Evolutionary conservation across 2,329 filamentous ascomycete species (phyloP).

Genomic region (Trichophyton mentagrophytes): DNA sequence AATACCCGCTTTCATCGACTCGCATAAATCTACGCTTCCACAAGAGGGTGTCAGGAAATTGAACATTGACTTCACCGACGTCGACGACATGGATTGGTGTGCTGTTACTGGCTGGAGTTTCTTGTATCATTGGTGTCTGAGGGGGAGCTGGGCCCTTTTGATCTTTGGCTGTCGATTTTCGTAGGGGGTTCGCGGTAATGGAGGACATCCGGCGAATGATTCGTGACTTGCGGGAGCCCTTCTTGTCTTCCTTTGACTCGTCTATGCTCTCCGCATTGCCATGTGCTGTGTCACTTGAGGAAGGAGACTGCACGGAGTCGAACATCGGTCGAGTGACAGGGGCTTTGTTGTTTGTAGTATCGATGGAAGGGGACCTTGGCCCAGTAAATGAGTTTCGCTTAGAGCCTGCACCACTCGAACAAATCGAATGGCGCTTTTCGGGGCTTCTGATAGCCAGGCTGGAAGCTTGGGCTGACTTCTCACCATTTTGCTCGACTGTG

Average conservation of each 20-base stretch:
- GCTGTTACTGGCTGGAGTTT: conserved; percentile 14
- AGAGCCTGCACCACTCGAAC: conserved; percentile 27
- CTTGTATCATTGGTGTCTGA: conserved; percentile 18
- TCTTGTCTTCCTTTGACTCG: conserved; percentile 38
- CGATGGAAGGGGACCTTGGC: conserved; percentile 23
- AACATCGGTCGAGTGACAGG: conserved; percentile 28
- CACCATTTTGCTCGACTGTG: conserved; percentile 52
- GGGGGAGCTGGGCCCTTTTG: conserved; percentile 23
- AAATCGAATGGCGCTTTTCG: conserved; percentile 28
- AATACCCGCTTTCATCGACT: conserved; percentile 68
- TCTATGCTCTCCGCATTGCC: conserved; percentile 21
- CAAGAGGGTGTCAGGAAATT: conserved; percentile 88
- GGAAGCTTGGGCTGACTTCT: conserved; percentile 16
- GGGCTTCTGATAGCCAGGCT: conserved; percentile 19
- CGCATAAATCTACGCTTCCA: conserved; percentile 91
- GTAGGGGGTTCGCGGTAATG: conserved; percentile 40
- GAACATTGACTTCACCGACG: conserved; percentile 85
- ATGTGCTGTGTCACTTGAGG: conserved; percentile 24
- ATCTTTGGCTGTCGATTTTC: conserved; percentile 28
- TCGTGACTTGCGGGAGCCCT: conserved; percentile 45
- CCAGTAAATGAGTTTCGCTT: conserved; percentile 28
- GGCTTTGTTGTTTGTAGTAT: conserved; percentile 26
- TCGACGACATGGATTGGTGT: conserved; percentile 43
- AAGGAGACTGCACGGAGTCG: conserved; percentile 21
- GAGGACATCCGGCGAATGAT: conserved; percentile 57